Evolutionary conservation across 805 yeast species (phyloP).

Genomic region (Lipomyces yamadae): DNA sequence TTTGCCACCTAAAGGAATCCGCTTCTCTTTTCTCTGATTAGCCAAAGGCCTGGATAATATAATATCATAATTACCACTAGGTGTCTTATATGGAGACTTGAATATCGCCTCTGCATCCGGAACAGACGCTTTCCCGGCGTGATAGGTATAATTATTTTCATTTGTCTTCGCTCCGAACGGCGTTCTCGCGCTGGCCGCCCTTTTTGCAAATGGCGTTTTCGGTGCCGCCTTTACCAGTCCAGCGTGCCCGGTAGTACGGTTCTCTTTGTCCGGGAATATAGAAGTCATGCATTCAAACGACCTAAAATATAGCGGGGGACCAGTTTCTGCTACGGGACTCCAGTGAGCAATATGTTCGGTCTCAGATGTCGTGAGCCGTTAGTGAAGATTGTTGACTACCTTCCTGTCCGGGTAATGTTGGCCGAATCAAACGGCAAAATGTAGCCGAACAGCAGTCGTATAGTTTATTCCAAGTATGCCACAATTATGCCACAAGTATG

Average conservation of each 20-base stretch:
- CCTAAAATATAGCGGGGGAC: neutral
- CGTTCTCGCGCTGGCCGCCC: slow-evolving; percentile 17
- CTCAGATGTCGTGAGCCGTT: too few relatives aligned
- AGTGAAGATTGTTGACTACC: too few relatives aligned
- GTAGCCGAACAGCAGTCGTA: too few relatives aligned
- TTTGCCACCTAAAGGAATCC: slow-evolving; percentile 39
- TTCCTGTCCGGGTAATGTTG: too few relatives aligned
- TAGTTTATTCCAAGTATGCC: too few relatives aligned
- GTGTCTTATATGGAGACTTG: slow-evolving; percentile 27
- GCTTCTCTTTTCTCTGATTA: slow-evolving; percentile 20
- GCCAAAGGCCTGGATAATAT: neutral
- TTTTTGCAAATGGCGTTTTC: slow-evolving; percentile 31
- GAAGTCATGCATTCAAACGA: slow-evolving; percentile 20
- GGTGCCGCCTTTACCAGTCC: slow-evolving; percentile 18
- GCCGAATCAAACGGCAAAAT: too few relatives aligned
- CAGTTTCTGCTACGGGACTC: too few relatives aligned
- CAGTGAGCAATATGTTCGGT: too few relatives aligned
- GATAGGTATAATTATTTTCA: slow-evolving; percentile 19
- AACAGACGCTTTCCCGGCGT: slow-evolving; percentile 14
- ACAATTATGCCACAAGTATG: too few relatives aligned
- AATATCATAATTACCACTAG: slow-evolving; percentile 24
- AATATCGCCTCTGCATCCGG: slow-evolving; percentile 4
- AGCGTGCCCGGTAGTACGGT: slow-evolving; percentile 14
- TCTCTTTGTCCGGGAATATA: slow-evolving; percentile 34
- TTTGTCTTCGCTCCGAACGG: slow-evolving; percentile 29